Percentiles rank a stretch among this genome's conserved stretches.
Evolutionary conservation across 2,329 filamentous ascomycete genomes (phyloP).

Genomic region (Pezicula rhizophila): DNA sequence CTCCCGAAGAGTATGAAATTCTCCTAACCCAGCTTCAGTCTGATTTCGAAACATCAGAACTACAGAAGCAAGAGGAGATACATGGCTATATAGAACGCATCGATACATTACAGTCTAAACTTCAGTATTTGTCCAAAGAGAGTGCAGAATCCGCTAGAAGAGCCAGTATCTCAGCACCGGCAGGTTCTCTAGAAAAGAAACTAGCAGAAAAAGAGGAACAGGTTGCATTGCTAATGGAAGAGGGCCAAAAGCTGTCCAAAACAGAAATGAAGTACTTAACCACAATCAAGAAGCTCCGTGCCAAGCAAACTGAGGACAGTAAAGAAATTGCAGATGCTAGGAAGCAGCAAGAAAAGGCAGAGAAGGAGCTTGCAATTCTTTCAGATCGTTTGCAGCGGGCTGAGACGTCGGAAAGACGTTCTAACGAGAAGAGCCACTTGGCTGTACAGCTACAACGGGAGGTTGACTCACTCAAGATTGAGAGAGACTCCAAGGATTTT

Average conservation of each 20-base stretch:
- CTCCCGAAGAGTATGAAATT: conserved; percentile 31
- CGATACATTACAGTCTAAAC: conserved; percentile 84
- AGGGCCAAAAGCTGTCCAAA: conserved; percentile 82
- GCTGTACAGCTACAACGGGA: conserved; percentile 48
- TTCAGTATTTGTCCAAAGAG: conserved; percentile 80
- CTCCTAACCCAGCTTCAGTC: conserved; percentile 31
- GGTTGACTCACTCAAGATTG: conserved; percentile 53
- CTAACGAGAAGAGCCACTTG: conserved; percentile 47
- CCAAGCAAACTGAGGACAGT: conserved; percentile 59
- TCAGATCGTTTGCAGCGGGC: conserved; percentile 43
- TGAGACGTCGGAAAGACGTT: conserved; percentile 48
- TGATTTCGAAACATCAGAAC: conserved; percentile 22
- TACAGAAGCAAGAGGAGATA: conserved; percentile 70
- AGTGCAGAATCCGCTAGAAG: conserved; percentile 70
- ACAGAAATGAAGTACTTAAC: conserved; percentile 79
- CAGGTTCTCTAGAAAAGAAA: conserved; percentile 68
- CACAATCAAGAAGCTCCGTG: conserved; percentile 74
- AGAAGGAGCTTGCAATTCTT: conserved; percentile 41
- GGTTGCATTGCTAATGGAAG: conserved; percentile 83
- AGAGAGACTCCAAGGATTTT: conserved; percentile 56
- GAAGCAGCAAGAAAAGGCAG: conserved; percentile 52
- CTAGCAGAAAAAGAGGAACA: conserved; percentile 85
- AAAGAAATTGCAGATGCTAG: conserved; percentile 55
- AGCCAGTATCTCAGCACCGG: conserved; percentile 52
- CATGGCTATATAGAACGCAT: conserved; percentile 82